These are phyloP conservation scores for Colletotrichum spinosum DNA, from an alignment of 2,329 filamentous ascomycete genomes.

Conservation along the genomic window DNA sequence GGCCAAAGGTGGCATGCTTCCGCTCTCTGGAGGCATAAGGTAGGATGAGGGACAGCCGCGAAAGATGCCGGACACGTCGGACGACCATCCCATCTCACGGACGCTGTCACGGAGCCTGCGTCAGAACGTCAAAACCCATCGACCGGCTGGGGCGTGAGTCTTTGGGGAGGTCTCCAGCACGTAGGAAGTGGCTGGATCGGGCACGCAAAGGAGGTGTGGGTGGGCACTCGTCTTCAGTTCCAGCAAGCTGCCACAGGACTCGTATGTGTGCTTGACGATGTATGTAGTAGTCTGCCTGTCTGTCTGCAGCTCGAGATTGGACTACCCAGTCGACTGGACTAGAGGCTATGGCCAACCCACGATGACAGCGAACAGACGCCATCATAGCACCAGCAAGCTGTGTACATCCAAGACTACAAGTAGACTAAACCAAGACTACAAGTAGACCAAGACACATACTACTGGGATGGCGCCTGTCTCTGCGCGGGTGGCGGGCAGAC, in stretches of 20 bases:
- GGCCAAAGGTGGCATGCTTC: neutral
- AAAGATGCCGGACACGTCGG: conserved; percentile 21
- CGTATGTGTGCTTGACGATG: conserved; percentile 1
- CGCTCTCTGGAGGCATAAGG: neutral
- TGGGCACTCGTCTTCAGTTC: neutral
- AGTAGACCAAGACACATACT: neutral
- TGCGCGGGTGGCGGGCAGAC: conserved; percentile 27
- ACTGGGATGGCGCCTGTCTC: conserved; percentile 22
- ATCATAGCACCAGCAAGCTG: neutral
- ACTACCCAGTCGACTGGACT: neutral
- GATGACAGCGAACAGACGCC: neutral
- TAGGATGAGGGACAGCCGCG: neutral
- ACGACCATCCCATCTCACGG: conserved; percentile 30
- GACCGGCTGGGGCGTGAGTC: conserved; percentile 21
- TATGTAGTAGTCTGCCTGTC: neutral
- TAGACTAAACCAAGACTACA: neutral
- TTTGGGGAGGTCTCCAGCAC: neutral
- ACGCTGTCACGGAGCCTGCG: conserved; percentile 30
- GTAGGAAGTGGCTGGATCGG: conserved; percentile 27
- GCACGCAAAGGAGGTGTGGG: conserved; percentile 3
- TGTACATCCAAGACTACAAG: neutral
- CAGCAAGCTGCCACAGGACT: neutral
- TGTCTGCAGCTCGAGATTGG: conserved; percentile 12
- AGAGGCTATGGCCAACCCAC: neutral
- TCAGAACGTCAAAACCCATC: conserved; percentile 31